Evolutionary conservation across 805 yeast species (phyloP).

Genomic region (Saccharomycopsis microspora): DNA sequence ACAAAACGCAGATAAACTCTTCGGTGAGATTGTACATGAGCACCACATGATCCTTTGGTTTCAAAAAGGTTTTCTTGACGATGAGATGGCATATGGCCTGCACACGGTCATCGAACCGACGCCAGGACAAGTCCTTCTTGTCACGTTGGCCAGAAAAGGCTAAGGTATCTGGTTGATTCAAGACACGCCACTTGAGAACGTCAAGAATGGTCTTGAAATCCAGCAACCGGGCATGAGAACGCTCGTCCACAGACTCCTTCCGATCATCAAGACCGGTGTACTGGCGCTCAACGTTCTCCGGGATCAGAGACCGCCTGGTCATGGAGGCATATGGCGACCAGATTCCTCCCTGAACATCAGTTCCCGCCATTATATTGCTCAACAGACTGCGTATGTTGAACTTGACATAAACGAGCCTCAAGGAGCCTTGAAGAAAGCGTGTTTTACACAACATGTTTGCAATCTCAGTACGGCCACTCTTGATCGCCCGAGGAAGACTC

Average conservation of each 20-base stretch:
- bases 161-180: slow-evolving; percentile 62
- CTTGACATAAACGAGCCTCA: slow-evolving; percentile 72
- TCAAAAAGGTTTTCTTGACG: slow-evolving; percentile 50
- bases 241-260: slow-evolving; percentile 63
- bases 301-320: slow-evolving; percentile 32
- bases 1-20: slow-evolving; percentile 71
- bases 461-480: slow-evolving; percentile 83
- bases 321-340: slow-evolving; percentile 73
- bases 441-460: slow-evolving; percentile 82
- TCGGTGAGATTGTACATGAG: slow-evolving; percentile 81
- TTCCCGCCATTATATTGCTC: slow-evolving; percentile 59
- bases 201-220: slow-evolving; percentile 65
- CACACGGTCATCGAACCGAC: slow-evolving; percentile 63
- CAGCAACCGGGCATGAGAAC: slow-evolving; percentile 62
- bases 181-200: slow-evolving; percentile 67
- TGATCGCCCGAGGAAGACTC: slow-evolving; percentile 69
- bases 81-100: slow-evolving; percentile 67
- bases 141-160: slow-evolving; percentile 46
- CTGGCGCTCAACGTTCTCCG: slow-evolving; percentile 55
- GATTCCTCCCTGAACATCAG: slow-evolving; percentile 68
- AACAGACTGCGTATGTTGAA: slow-evolving; percentile 59
- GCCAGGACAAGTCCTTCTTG: slow-evolving; percentile 58
- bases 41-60: slow-evolving; percentile 62
- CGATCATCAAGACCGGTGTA: slow-evolving; percentile 74
- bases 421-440: slow-evolving; percentile 65